phyloP scores from a whole-genome alignment of 2,329 filamentous ascomycete species.

The Diaporthe destruens region DNA sequence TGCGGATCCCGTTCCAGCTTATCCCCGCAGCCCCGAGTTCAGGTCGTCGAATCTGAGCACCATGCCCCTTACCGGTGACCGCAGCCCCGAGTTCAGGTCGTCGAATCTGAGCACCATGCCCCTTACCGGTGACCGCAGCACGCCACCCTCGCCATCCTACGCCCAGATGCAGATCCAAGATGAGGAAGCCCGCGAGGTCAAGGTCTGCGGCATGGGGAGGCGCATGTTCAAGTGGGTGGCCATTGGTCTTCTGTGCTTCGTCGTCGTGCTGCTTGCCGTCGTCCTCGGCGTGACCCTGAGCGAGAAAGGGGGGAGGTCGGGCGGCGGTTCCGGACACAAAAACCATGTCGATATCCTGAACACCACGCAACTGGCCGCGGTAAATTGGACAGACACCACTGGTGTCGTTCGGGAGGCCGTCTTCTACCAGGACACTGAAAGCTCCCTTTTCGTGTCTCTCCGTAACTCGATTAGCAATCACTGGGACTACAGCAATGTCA shows the following conservation, averaged over 20 bases:
- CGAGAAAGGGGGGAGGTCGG: slow-evolving; percentile 7
- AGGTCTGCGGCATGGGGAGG: slow-evolving; percentile 31
- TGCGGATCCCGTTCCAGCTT: slow-evolving; percentile 33
- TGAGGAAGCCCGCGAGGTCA: slow-evolving; percentile 5
- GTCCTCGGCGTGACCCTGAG: slow-evolving; percentile 32
- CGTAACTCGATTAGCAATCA: slow-evolving; percentile 33
- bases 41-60: slow-evolving; percentile 21
- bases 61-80: slow-evolving; percentile 4
- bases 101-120: slow-evolving; percentile 13
- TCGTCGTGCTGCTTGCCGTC: slow-evolving; percentile 30
- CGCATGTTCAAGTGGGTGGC: slow-evolving; percentile 20
- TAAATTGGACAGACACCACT: slow-evolving; percentile 33
- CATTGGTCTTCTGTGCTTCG: slow-evolving; percentile 27
- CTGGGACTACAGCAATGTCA: slow-evolving; percentile 35
- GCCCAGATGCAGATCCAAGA: slow-evolving; percentile 9
- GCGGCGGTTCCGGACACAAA: neutral
- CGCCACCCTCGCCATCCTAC: slow-evolving; percentile 4
- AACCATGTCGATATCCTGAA: neutral
- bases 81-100: too few relatives aligned
- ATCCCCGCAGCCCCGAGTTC: slow-evolving; percentile 6
- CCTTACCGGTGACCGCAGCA: slow-evolving; percentile 5
- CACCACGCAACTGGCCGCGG: slow-evolving; percentile 27
- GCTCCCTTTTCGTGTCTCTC: slow-evolving; percentile 17
- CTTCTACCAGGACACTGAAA: slow-evolving; percentile 27
- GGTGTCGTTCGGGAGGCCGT: slow-evolving; percentile 19